Conservation (phyloP, 2,329 filamentous ascomycete species). For the Fusarium sp. region DNA sequence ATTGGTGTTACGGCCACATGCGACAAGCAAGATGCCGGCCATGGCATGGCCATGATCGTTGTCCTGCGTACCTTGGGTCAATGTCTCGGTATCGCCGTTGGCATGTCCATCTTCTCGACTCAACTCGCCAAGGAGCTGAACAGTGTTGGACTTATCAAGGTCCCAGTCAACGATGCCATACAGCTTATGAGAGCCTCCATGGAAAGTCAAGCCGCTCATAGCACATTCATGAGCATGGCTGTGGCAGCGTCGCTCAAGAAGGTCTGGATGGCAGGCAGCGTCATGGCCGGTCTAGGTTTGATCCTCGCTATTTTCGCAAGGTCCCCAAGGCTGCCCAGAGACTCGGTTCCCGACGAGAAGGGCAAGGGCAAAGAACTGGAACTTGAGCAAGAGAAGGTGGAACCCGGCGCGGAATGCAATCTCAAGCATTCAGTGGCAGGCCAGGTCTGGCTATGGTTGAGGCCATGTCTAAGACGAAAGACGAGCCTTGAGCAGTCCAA, state of each 20-base stretch:
- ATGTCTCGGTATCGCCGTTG: slow-evolving; percentile 45
- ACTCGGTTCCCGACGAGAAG: neutral
- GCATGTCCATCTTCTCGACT: slow-evolving; percentile 43
- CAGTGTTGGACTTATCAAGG: slow-evolving; percentile 9
- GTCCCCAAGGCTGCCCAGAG: slow-evolving; percentile 36
- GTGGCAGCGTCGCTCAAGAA: slow-evolving; percentile 31
- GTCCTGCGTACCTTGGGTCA: slow-evolving; percentile 44
- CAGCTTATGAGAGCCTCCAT: slow-evolving; percentile 39
- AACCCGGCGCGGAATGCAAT: neutral
- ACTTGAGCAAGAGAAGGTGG: neutral
- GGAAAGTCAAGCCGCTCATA: slow-evolving; percentile 17
- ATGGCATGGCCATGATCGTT: slow-evolving; percentile 44
- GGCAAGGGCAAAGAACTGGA: neutral
- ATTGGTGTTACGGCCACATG: slow-evolving; percentile 69
- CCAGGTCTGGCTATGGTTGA: slow-evolving; percentile 10
- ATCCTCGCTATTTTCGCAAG: slow-evolving; percentile 34
- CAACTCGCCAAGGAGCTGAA: slow-evolving; percentile 30
- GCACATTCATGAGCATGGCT: slow-evolving; percentile 14
- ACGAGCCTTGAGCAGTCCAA: neutral
- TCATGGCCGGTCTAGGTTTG: slow-evolving; percentile 33
- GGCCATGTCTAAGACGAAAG: neutral
- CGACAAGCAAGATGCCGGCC: slow-evolving; percentile 30
- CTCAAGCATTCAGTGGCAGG: slow-evolving; percentile 27
- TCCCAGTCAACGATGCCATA: slow-evolving; percentile 32
- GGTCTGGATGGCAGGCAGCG: slow-evolving; percentile 40